Percentiles rank a stretch among this genome's conserved stretches.
phyloP scores from a whole-genome alignment of 305 asterid species.

The Rubia tinctorum region DNA sequence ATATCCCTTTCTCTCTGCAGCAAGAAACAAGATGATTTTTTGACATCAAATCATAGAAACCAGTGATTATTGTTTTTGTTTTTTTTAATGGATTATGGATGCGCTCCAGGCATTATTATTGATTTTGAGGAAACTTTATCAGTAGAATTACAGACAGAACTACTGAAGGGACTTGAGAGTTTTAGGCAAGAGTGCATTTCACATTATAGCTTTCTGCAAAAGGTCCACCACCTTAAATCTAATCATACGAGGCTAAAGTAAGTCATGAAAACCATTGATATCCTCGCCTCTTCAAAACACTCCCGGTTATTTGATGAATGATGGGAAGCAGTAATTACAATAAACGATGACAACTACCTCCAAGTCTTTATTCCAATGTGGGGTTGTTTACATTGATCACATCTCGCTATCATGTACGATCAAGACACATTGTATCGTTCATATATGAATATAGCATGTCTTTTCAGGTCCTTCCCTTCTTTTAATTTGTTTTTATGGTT shows the following conservation, averaged over 20 bases:
- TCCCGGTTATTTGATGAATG: background rate
- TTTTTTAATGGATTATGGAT: background rate
- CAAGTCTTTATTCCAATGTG: background rate
- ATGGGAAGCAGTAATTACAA: background rate
- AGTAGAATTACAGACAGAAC: background rate
- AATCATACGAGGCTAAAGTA: background rate
- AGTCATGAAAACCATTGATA: conserved; percentile 1
- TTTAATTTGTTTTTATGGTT: background rate
- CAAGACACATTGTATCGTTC: background rate
- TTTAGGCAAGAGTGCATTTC: background rate
- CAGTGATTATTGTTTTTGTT: background rate
- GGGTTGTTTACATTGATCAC: background rate
- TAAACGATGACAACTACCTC: background rate
- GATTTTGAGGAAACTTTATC: background rate
- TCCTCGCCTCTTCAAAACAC: background rate
- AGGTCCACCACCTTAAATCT: background rate
- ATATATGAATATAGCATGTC: background rate
- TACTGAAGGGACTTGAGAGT: background rate
- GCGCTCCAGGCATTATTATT: background rate
- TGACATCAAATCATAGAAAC: background rate
- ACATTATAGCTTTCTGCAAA: background rate
- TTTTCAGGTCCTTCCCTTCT: too few species aligned
- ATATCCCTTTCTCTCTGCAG: conserved; percentile 85
- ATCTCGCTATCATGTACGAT: background rate
- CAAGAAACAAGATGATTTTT: conserved; percentile 14